Conservation (phyloP, 2,329 filamentous ascomycete genomes). For the Cytospora mali region DNA sequence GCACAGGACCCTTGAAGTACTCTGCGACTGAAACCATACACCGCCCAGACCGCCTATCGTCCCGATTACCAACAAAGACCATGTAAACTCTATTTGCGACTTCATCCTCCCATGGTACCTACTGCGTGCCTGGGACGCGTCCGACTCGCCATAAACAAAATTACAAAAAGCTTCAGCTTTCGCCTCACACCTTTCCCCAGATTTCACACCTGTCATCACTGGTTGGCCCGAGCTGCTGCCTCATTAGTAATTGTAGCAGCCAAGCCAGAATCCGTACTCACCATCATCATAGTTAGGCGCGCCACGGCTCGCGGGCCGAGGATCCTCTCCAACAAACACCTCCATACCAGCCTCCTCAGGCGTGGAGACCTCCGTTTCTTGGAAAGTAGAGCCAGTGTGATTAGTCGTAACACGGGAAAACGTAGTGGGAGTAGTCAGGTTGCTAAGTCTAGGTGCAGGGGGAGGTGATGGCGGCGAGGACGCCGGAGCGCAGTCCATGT, state of each 20-base stretch:
- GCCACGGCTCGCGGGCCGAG: neutral
- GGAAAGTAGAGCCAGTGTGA: constrained; percentile 17
- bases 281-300: neutral
- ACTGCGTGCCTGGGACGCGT: too few species aligned
- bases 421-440: constrained; percentile 25
- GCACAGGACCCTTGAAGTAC: neutral
- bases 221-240: neutral
- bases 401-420: constrained; percentile 23
- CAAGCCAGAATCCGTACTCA: neutral
- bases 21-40: neutral
- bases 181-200: too few species aligned
- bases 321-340: neutral
- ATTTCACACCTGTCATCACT: neutral
- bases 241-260: neutral
- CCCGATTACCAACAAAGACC: neutral
- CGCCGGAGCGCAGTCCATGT: neutral
- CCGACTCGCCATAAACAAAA: too few species aligned
- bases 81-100: neutral
- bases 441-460: constrained; percentile 13
- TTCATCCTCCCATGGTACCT: neutral
- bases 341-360: neutral
- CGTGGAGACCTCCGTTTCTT: constrained; percentile 1
- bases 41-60: neutral
- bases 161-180: too few species aligned
- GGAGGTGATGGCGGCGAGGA: neutral